Conservation (phyloP, 176 grass and related monocot genomes). For the Pontederia paniculata region DNA sequence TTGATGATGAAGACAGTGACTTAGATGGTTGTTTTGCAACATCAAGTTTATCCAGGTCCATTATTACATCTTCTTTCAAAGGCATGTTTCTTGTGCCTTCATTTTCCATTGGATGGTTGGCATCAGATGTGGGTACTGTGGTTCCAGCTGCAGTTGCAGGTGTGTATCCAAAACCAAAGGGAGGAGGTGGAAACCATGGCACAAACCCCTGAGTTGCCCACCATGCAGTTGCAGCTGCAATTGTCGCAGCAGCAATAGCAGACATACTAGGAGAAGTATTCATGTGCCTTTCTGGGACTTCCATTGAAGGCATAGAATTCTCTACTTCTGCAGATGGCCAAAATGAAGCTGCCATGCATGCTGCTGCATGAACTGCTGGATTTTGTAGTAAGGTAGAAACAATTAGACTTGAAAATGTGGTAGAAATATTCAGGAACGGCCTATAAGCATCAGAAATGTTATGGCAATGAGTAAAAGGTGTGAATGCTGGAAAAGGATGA, state of each 20-base stretch:
- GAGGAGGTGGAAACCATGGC: conserved; percentile 1
- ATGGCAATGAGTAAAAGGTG: conserved; percentile 39
- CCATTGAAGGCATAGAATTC: conserved; percentile 21
- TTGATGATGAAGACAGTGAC: neutral
- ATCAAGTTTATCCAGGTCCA: too few species aligned
- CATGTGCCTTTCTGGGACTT: conserved; percentile 32
- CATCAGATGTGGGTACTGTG: neutral
- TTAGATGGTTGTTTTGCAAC: neutral
- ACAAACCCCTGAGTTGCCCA: conserved; percentile 8
- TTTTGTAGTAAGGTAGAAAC: conserved; percentile 79
- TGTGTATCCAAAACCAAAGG: neutral
- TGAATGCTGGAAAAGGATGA: conserved; percentile 33
- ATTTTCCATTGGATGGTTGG: neutral
- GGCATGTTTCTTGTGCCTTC: neutral
- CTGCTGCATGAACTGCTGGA: conserved; percentile 57
- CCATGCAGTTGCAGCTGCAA: conserved; percentile 20
- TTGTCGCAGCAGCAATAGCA: conserved; percentile 12
- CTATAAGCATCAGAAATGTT: conserved; percentile 53
- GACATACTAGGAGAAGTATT: conserved; percentile 4
- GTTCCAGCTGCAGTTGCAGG: neutral
- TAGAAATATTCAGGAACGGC: conserved; percentile 49
- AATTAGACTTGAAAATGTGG: conserved; percentile 69
- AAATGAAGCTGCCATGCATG: conserved; percentile 71
- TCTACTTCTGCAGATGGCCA: conserved; percentile 50
- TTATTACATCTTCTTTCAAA: neutral